A percentile compares a stretch with the other conserved stretches of the same genome.
Conservation (phyloP, 2,329 filamentous ascomycete genomes). For the Neonectria ditissima region DNA sequence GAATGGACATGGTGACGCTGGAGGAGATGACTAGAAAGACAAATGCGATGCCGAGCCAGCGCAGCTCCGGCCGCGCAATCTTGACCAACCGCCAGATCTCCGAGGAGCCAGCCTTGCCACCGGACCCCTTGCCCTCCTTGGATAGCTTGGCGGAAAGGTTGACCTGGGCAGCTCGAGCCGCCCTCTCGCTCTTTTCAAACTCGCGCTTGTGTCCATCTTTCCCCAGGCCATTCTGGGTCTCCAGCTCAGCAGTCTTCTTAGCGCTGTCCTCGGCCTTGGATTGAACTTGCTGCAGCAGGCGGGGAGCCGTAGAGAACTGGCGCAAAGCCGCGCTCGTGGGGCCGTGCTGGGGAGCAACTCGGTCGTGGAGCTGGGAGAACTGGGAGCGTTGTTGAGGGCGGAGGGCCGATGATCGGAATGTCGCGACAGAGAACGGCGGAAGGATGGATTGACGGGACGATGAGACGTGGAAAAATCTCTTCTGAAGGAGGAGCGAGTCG, state of each 20-base stretch:
- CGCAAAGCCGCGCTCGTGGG: constrained; percentile 40
- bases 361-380: constrained; percentile 15
- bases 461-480: constrained; percentile 36
- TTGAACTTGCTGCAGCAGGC: constrained; percentile 39
- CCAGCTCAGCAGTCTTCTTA: constrained; percentile 51
- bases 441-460: constrained; percentile 35
- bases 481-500: constrained; percentile 32
- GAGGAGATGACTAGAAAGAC: constrained; percentile 89
- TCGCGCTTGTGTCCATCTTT: constrained; percentile 54
- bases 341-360: constrained; percentile 21
- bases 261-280: constrained; percentile 48
- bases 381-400: constrained; percentile 18
- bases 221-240: constrained; percentile 47
- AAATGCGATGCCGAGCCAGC: constrained; percentile 83
- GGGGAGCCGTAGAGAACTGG: constrained; percentile 46
- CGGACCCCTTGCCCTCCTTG: constrained; percentile 76
- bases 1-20: constrained; percentile 93
- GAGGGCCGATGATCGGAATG: constrained; percentile 36
- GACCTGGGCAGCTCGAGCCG: constrained; percentile 86
- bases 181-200: constrained; percentile 81
- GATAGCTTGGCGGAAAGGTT: constrained; percentile 89
- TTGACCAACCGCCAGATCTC: constrained; percentile 91
- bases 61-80: constrained; percentile 87
- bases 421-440: constrained; percentile 43
- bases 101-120: constrained; percentile 68